These are phyloP conservation scores for Clarireedia monteithiana DNA, from an alignment of 2,329 filamentous ascomycete genomes.

Conservation along the genomic window DNA sequence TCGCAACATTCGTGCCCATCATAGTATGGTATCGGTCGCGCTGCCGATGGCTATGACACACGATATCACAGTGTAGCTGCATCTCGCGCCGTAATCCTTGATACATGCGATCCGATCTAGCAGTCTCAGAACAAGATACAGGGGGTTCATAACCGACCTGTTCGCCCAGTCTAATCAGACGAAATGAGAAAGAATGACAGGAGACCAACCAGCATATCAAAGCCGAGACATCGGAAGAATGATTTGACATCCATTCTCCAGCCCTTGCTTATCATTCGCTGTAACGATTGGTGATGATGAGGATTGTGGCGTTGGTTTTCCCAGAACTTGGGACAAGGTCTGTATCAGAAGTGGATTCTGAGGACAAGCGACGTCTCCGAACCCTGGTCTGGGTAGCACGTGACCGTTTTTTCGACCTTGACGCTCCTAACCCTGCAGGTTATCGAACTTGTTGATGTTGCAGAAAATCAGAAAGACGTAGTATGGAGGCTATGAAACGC, in stretches of 20 bases:
- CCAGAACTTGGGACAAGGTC: neutral
- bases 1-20: neutral
- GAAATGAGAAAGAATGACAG: neutral
- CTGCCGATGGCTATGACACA: neutral
- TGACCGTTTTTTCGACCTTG: neutral
- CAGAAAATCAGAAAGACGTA: neutral
- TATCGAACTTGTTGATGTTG: neutral
- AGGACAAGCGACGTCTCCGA: constrained; percentile 4
- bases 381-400: constrained; percentile 4
- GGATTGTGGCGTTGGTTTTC: neutral
- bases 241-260: neutral
- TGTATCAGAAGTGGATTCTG: constrained; percentile 4
- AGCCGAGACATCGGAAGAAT: neutral
- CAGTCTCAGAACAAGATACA: neutral
- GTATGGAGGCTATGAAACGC: no score
- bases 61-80: neutral
- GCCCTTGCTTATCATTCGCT: neutral
- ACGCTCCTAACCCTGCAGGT: neutral
- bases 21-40: neutral
- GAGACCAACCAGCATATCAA: neutral
- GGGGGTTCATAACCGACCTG: neutral
- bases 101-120: neutral
- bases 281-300: neutral
- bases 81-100: neutral
- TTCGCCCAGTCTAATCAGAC: neutral